Evolutionary conservation across 169 alveolate species (phyloP).

Genomic region (Cryptosporidium meleagridis): DNA sequence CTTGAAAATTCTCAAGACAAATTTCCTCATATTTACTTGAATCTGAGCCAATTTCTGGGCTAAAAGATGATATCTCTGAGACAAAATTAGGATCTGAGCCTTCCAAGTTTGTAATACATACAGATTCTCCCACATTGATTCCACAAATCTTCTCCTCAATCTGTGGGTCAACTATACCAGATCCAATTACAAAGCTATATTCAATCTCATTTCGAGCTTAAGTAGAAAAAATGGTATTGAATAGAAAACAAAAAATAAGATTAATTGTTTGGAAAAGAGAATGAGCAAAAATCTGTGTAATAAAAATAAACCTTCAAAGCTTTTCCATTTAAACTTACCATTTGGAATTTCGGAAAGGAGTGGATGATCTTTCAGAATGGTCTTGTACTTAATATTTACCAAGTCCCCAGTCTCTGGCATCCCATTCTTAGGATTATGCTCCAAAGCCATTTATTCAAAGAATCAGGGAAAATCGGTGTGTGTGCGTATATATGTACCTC

Average conservation of each 20-base stretch:
- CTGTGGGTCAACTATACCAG: conserved; percentile 17
- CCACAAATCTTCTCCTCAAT: conserved; percentile 22
- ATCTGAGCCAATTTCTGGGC: not conserved
- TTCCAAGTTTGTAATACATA: conserved; percentile 1
- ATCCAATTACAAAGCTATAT: conserved; percentile 37
- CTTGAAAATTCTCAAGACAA: not conserved
- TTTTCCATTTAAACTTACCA: not conserved
- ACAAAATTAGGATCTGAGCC: not conserved
- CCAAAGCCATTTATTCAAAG: not conserved
- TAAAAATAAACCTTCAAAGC: not conserved
- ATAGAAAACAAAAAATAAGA: not conserved
- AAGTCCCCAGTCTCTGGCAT: conserved; percentile 39
- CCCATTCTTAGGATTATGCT: not conserved
- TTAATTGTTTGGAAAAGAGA: not conserved
- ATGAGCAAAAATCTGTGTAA: not conserved
- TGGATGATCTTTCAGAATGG: not conserved
- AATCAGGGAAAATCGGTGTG: not conserved
- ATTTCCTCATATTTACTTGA: not conserved
- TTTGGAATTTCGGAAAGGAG: not conserved
- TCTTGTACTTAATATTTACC: conserved; percentile 27
- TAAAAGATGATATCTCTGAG: not conserved
- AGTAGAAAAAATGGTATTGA: not conserved
- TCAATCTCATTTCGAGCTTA: conserved; percentile 5
- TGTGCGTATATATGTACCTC: not conserved
- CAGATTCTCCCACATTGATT: conserved; percentile 12